Base-by-base conservation (phyloP, 164 flowering plant genomes). In the Tetracentron sinense region DNA sequence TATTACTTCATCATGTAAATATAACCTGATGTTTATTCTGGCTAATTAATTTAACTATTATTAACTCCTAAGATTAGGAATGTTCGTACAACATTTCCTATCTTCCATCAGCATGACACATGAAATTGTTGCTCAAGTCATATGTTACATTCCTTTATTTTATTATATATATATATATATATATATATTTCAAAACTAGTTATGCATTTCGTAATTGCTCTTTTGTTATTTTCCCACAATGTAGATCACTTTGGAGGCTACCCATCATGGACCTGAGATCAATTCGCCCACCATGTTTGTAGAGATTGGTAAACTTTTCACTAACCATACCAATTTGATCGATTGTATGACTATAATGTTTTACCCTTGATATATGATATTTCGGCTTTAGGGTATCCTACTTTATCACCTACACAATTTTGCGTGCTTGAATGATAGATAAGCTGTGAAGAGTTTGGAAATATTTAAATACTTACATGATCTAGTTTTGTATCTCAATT, bases 211-310 rank as follows among this genome's bases (percentile, higher is more conserved):
- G n/a, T 29, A n/a, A 15, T 47, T n/a, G 20, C 21, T 69, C 46
- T 29, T 38, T 1, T 35, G 21, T 52, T 27, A 12, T 64, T 42
- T 42, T 55, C n/a, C 27, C 33, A 31, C 14, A 25, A 2, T 64
- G 59, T 42, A 93, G 98, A 73, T 93, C 50, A 90, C 98, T 35
- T 74, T 90, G 83, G 98, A 90, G 85, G 98, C 82, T 49, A 90
- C 98, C 67, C 98, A 90, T 86, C 97, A 93, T 74, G 98, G 97
- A 63, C 97, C 98, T 50, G 66, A 76, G 52, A 83, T 87, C 7
- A 74, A 74, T 64, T 79, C 81, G 31, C 95, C 95, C 3, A 82
- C 98, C 49, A 77, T 90, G 97, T 93, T 93, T 60, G 52, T 90
- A 21, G 98, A 93, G 76, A 90, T 90, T 67, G 97, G 98, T 88